Percentiles rank a stretch among this genome's conserved stretches.
Conservation (phyloP, 495 filamentous ascomycete species). For the Xylaria flabelliformis region DNA sequence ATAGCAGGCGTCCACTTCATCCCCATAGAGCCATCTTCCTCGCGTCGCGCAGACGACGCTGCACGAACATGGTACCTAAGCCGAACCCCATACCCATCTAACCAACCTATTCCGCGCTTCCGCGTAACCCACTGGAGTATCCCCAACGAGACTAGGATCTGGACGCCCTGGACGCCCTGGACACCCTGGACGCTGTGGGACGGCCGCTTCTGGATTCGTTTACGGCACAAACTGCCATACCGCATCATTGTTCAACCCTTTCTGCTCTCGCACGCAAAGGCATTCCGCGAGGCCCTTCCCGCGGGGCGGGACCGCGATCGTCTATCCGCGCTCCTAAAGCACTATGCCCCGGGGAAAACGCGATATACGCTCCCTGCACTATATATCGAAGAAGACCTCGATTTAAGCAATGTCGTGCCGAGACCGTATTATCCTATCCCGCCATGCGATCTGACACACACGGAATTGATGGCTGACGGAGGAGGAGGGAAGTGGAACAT, state of each 20-base stretch:
- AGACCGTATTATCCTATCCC: constrained; percentile 1
- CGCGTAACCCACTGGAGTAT: constrained; percentile 24
- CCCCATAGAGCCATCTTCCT: constrained; percentile 43
- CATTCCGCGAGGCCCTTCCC: constrained; percentile 47
- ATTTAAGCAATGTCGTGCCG: constrained; percentile 27
- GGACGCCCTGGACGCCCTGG: constrained; percentile 45
- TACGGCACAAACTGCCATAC: constrained; percentile 50
- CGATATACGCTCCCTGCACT: constrained; percentile 62
- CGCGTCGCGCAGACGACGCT: neutral
- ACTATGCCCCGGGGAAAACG: constrained; percentile 56
- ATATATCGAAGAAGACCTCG: constrained; percentile 42
- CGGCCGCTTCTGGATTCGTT: constrained; percentile 80
- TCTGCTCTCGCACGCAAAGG: constrained; percentile 52
- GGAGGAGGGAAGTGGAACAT: neutral
- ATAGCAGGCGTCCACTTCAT: constrained; percentile 61
- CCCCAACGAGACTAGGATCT: neutral
- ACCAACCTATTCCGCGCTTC: constrained; percentile 28
- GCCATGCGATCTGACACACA: neutral
- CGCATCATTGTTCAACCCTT: constrained; percentile 59
- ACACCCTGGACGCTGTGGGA: constrained; percentile 70
- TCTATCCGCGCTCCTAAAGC: constrained; percentile 45
- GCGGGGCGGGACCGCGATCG: constrained; percentile 31
- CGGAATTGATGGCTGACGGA: too few species aligned
- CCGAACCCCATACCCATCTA: constrained; percentile 47
- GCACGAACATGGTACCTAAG: constrained; percentile 47